phyloP scores from a whole-genome alignment of 305 asterid genomes.

The Rubia tinctorum region DNA sequence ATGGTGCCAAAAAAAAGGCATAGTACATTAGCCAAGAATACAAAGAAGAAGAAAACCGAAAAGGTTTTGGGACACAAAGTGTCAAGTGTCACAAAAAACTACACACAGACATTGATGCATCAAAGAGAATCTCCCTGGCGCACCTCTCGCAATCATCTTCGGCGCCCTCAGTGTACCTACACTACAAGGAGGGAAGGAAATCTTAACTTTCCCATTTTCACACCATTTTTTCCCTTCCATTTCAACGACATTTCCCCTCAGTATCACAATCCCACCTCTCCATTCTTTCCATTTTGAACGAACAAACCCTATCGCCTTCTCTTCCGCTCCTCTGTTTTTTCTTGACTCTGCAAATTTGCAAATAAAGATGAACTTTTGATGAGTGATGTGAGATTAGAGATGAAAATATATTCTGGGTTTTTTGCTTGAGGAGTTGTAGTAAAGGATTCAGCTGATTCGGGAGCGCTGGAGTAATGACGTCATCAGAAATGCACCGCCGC shows the following conservation, averaged over 20 bases:
- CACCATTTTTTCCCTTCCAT: slow-evolving; percentile 13
- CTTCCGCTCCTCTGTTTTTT: background rate
- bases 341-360: background rate
- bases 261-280: background rate
- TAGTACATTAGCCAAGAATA: background rate
- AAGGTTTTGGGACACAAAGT: slow-evolving; percentile 5
- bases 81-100: background rate
- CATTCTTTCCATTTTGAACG: background rate
- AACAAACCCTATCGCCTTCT: background rate
- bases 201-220: slow-evolving; percentile 8
- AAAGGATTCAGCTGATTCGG: slow-evolving; percentile 11
- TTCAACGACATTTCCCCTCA: slow-evolving; percentile 9
- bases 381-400: slow-evolving; percentile 5
- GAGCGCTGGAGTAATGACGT: slow-evolving; percentile 14
- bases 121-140: slow-evolving; percentile 12
- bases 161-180: too few species aligned
- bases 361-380: background rate
- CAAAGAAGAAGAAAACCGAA: background rate
- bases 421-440: background rate
- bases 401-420: slow-evolving; percentile 3
- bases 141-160: background rate
- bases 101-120: slow-evolving; percentile 14
- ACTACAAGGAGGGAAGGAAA: background rate
- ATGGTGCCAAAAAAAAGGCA: too few species aligned
- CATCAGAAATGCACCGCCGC: slow-evolving; percentile 37